Base-by-base conservation (phyloP, 768 basidiomycete genomes). In the Suillus weaverae region DNA sequence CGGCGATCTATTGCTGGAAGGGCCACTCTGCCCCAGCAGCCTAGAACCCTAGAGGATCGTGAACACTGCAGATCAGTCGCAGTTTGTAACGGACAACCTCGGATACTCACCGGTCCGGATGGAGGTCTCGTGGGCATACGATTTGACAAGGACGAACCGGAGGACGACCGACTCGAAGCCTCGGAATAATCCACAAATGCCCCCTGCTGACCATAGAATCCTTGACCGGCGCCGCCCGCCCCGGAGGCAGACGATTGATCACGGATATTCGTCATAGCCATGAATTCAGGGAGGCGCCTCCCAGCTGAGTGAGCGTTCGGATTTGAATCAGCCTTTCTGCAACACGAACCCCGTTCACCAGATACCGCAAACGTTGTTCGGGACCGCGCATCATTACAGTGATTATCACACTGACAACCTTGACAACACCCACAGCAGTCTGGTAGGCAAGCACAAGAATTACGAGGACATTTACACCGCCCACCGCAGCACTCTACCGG, bases 381-480 rank as follows among this genome's bases (percentile, higher is more conserved):
- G 39, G 71, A 62, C 44, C 68, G 64, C 33, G 65, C 59, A 5
- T 72, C 67, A 60, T 71, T 74, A 22, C 65, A 68, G 56, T 65
- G 72, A 2, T 68, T 68, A 32, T 69, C 70, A 62, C 77, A 76
- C 48, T 74, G 64, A 59, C 76, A 74, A 22, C 74, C 74, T 35
- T 72, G 73, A 51, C 74, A 71, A 54, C 70, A 70, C 1, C 77
- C 76, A 65, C 72, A 69, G 50, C 74, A 76, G 55, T 72, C 76
- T 18, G 70, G 32, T 26, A 75, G 66, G 65, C 80, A 81, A 7
- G 70, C 54, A 66, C 79, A 80, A 14, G 75, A 53, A 14, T 76
- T 73, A 0, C 60, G 51, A 0, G 72, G 70, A 60, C 80, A 81
- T 53, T 69, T 69, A 70, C 81, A 81, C 36, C 66, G 75, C 56